phyloP scores from a whole-genome alignment of 75 land plant species.

The Gnetum montanum region DNA sequence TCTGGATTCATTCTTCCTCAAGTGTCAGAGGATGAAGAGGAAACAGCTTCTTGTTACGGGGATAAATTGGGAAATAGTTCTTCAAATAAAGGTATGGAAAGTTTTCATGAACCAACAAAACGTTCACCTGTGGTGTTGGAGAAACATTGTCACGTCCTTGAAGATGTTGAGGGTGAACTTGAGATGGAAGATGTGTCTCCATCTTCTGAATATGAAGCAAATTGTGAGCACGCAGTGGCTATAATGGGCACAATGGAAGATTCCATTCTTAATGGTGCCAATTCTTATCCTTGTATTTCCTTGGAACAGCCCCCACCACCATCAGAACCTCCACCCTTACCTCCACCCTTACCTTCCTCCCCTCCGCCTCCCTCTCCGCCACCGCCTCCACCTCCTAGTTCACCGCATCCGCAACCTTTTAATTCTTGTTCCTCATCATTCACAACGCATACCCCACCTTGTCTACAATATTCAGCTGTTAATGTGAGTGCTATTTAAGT shows the following conservation, averaged over 20 bases:
- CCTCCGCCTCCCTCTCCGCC: constrained; percentile 37
- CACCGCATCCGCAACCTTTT: constrained; percentile 5
- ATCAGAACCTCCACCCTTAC: constrained; percentile 42
- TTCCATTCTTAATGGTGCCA: constrained; percentile 1
- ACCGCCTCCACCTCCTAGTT: constrained; percentile 19
- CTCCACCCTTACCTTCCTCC: constrained; percentile 48
- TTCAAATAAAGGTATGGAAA: constrained; percentile 17
- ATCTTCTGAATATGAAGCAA: constrained; percentile 30
- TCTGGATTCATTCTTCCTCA: constrained; percentile 53
- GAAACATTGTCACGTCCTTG: constrained; percentile 67
- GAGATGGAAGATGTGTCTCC: constrained; percentile 99
- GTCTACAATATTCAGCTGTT: constrained; percentile 2
- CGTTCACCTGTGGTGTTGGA: constrained; percentile 10
- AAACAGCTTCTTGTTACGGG: constrained; percentile 43
- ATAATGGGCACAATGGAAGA: not conserved
- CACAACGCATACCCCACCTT: not conserved
- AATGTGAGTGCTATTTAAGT: constrained; percentile 10
- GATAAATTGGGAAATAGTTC: constrained; percentile 39
- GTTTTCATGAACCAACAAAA: constrained; percentile 2
- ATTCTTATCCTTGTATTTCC: constrained; percentile 4
- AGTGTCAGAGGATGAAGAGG: constrained; percentile 71
- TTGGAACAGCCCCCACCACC: constrained; percentile 45
- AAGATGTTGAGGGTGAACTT: constrained; percentile 95
- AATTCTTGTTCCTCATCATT: constrained; percentile 3
- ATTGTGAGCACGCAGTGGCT: constrained; percentile 8